Percentiles rank a stretch among this genome's conserved stretches.
Evolutionary conservation across 2,329 filamentous ascomycete genomes (phyloP).

Genomic region (Fusarium decemcellulare): DNA sequence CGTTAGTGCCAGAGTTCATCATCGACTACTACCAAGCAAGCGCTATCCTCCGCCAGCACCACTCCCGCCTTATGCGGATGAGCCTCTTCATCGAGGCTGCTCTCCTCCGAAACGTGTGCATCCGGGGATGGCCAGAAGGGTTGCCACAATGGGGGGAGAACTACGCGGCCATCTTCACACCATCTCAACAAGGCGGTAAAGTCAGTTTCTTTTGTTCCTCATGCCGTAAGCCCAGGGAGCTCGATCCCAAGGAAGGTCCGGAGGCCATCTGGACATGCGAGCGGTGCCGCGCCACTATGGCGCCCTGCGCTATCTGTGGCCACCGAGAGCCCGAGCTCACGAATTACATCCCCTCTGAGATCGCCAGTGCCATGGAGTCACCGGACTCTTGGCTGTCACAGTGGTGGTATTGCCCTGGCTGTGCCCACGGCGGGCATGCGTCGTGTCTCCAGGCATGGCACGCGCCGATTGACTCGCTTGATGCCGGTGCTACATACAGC

Average conservation of each 20-base stretch:
- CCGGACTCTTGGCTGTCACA: slow-evolving; percentile 52
- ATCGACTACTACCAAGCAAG: slow-evolving; percentile 70
- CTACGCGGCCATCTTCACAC: slow-evolving; percentile 67
- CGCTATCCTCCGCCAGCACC: slow-evolving; percentile 72
- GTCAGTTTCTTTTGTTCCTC: slow-evolving; percentile 68
- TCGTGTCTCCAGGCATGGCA: slow-evolving; percentile 74
- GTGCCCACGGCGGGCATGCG: slow-evolving; percentile 74
- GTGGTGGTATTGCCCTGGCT: slow-evolving; percentile 77
- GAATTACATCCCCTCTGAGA: slow-evolving; percentile 53
- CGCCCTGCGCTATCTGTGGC: slow-evolving; percentile 71
- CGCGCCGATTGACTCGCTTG: slow-evolving; percentile 48
- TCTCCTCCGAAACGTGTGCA: slow-evolving; percentile 72
- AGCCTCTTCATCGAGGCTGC: slow-evolving; percentile 72
- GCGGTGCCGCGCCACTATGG: slow-evolving; percentile 67
- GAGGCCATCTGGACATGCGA: slow-evolving; percentile 71
- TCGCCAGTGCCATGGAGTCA: slow-evolving; percentile 45
- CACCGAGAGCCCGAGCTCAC: slow-evolving; percentile 65
- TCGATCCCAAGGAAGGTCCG: slow-evolving; percentile 61
- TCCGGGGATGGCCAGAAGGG: slow-evolving; percentile 68
- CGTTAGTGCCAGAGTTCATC: slow-evolving; percentile 67
- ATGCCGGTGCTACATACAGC: slow-evolving; percentile 53
- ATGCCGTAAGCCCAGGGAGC: slow-evolving; percentile 70
- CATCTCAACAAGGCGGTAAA: slow-evolving; percentile 68
- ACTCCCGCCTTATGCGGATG: slow-evolving; percentile 72
- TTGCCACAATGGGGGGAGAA: slow-evolving; percentile 67